A percentile compares a stretch with the other conserved stretches of the same genome.
Conservation (phyloP, 1,284 basidiomycete genomes). For the Pascua sp. region DNA sequence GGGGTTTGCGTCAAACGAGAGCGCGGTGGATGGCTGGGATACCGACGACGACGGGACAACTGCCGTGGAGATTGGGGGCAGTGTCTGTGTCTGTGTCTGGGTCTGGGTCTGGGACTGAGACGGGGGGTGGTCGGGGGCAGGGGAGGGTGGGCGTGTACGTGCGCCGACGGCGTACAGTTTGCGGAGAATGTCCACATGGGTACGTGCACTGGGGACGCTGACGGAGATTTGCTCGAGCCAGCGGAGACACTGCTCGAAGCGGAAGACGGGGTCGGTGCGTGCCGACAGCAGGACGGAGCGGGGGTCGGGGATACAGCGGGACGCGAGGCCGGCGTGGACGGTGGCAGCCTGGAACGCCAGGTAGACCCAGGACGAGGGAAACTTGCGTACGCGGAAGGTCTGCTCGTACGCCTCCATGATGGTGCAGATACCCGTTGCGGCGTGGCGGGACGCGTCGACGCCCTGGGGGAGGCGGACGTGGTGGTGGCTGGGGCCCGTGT, state of each 20-base stretch:
- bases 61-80: too few species aligned
- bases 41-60: too few species aligned
- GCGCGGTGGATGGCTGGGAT: too few species aligned
- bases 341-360: conserved; percentile 20
- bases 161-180: conserved; percentile 12
- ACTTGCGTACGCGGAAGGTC: conserved; percentile 19
- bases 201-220: conserved; percentile 14
- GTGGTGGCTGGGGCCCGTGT: neutral
- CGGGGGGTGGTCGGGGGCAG: neutral
- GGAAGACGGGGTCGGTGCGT: neutral
- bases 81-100: too few species aligned
- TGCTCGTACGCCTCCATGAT: conserved; percentile 15
- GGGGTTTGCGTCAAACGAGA: too few species aligned
- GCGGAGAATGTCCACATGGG: conserved; percentile 19
- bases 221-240: conserved; percentile 16
- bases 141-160: conserved; percentile 12
- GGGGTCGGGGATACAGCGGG: neutral
- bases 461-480: conserved; percentile 8
- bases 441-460: conserved; percentile 7
- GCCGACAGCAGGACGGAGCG: conserved; percentile 3
- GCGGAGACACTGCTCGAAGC: conserved; percentile 16
- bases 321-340: conserved; percentile 16
- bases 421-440: conserved; percentile 15
- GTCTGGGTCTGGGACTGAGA: neutral
- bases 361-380: conserved; percentile 16